These are phyloP conservation scores for Ustilago xerochloae DNA, from an alignment of 1,284 basidiomycete genomes.

Conservation along the genomic window DNA sequence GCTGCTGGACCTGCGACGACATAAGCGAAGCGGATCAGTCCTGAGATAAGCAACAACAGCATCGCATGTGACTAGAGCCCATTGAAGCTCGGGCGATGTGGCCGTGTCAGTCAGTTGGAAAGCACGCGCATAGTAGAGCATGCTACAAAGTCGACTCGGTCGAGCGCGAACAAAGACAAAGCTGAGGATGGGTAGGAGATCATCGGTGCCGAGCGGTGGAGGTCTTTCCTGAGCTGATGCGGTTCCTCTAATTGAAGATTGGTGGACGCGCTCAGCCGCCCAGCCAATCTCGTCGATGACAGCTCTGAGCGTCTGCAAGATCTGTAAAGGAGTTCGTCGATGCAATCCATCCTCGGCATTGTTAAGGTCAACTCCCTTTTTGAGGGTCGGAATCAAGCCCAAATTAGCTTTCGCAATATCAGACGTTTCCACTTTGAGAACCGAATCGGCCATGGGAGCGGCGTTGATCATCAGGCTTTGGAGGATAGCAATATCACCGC, in stretches of 20 bases:
- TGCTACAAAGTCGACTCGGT: constrained; percentile 24
- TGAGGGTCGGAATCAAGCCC: constrained; percentile 1
- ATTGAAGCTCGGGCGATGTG: constrained; percentile 27
- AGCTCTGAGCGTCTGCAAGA: constrained; percentile 34
- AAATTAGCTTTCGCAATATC: constrained; percentile 6
- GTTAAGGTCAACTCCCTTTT: too few relatives aligned
- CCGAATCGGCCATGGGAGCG: background rate
- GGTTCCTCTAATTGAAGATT: constrained; percentile 1
- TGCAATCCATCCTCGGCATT: constrained; percentile 1
- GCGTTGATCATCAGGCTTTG: background rate
- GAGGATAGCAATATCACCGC: constrained; percentile 6
- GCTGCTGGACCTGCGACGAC: constrained; percentile 19
- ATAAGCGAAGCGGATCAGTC: constrained; percentile 34
- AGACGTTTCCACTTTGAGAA: background rate
- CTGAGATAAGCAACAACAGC: constrained; percentile 41
- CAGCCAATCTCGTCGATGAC: constrained; percentile 37
- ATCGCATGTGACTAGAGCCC: constrained; percentile 42
- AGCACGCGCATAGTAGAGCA: constrained; percentile 39
- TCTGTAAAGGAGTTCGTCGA: constrained; percentile 41
- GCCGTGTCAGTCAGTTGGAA: constrained; percentile 42
- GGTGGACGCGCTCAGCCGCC: constrained; percentile 20
- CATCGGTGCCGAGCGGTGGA: constrained; percentile 32
- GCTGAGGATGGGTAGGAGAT: constrained; percentile 38
- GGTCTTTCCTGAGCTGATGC: constrained; percentile 10
- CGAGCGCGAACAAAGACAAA: constrained; percentile 36